Conservation (phyloP, 306 rosid species). For the Dryas drummondii region DNA sequence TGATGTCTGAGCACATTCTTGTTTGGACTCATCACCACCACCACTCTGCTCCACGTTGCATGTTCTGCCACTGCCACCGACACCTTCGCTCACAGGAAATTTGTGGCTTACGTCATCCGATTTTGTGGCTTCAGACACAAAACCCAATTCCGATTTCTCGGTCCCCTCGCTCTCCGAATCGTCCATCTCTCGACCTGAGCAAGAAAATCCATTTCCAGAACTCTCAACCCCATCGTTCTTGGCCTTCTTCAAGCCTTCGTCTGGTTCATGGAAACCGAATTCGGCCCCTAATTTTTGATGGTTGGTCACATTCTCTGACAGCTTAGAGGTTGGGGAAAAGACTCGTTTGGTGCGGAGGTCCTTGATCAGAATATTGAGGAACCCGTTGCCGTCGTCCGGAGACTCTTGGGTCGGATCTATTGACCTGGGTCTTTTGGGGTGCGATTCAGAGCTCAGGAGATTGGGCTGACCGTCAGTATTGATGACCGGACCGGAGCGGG, state of each 20-base stretch:
- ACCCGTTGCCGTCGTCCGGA: background rate
- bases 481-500: slow-evolving; percentile 25
- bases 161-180: background rate
- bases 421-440: slow-evolving; percentile 12
- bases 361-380: slow-evolving; percentile 30
- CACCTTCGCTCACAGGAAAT: background rate
- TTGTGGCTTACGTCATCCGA: background rate
- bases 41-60: slow-evolving; percentile 4
- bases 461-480: background rate
- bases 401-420: background rate
- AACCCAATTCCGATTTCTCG: slow-evolving; percentile 23
- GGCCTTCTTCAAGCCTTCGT: background rate
- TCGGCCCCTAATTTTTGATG: background rate
- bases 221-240: slow-evolving; percentile 7
- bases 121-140: slow-evolving; percentile 14
- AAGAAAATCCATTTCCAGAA: background rate
- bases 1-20: slow-evolving; percentile 24
- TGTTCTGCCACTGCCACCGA: background rate
- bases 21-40: slow-evolving; percentile 10
- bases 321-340: slow-evolving; percentile 43
- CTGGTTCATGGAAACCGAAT: background rate
- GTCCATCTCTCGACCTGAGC: background rate
- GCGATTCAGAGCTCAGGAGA: background rate
- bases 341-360: slow-evolving; percentile 74
- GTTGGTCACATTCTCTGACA: background rate